Evolutionary conservation across 1,139 yeast genomes (phyloP).

Genomic region (Blastobotrys capitulatus): DNA sequence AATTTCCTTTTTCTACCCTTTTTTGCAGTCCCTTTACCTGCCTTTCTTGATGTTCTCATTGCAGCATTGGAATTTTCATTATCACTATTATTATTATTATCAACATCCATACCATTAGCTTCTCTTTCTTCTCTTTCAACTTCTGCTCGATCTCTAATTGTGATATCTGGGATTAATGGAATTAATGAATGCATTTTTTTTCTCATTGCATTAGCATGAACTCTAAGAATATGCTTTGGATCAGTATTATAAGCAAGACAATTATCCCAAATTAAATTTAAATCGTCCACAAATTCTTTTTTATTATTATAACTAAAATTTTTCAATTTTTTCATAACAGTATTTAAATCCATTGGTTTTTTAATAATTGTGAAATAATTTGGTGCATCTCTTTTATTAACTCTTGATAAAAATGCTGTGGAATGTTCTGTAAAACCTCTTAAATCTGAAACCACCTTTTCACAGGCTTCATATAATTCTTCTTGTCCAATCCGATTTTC

Average conservation of each 20-base stretch:
- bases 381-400: constrained; percentile 95
- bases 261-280: constrained; percentile 93
- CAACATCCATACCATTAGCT: constrained; percentile 27
- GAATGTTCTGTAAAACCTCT: constrained; percentile 95
- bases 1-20: constrained; percentile 27
- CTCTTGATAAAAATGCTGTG: constrained; percentile 90
- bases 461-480: constrained; percentile 95
- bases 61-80: constrained; percentile 13
- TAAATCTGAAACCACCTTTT: constrained; percentile 83
- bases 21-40: constrained; percentile 21
- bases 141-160: constrained; percentile 73
- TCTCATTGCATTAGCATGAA: constrained; percentile 95
- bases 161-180: constrained; percentile 85
- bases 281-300: constrained; percentile 84
- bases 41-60: constrained; percentile 19
- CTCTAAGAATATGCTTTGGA: constrained; percentile 85
- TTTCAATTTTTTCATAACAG: constrained; percentile 86
- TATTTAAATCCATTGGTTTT: constrained; percentile 93
- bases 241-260: constrained; percentile 92
- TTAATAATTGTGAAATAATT: constrained; percentile 87
- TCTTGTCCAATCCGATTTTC: constrained; percentile 96
- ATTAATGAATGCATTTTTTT: constrained; percentile 70
- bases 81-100: constrained; percentile 11
- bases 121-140: constrained; percentile 77
- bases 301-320: constrained; percentile 75